These are phyloP conservation scores for Diaporthe helianthi DNA, from an alignment of 2,329 filamentous ascomycete genomes.

Conservation along the genomic window DNA sequence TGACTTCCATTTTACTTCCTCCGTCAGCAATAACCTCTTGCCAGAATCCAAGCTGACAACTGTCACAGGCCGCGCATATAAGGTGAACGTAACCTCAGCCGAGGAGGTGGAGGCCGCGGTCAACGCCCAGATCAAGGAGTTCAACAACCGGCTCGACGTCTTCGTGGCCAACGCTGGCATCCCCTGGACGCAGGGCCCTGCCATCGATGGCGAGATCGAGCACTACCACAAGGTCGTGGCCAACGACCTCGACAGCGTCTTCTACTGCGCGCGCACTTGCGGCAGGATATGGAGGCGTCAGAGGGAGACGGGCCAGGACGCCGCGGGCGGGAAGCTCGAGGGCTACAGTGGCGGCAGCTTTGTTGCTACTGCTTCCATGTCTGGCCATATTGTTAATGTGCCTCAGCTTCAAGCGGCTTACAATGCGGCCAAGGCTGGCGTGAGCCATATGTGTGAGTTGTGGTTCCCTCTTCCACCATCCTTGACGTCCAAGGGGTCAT, in stretches of 20 bases:
- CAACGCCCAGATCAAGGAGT: slow-evolving; percentile 64
- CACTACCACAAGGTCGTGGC: slow-evolving; percentile 58
- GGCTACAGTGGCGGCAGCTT: slow-evolving; percentile 68
- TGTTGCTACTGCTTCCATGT: slow-evolving; percentile 71
- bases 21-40: background rate
- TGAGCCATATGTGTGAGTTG: slow-evolving; percentile 48
- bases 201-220: slow-evolving; percentile 32
- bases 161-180: slow-evolving; percentile 83
- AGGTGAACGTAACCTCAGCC: slow-evolving; percentile 65
- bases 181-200: slow-evolving; percentile 72
- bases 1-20: slow-evolving; percentile 18
- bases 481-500: too few species aligned
- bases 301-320: slow-evolving; percentile 69
- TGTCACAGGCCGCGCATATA: slow-evolving; percentile 62
- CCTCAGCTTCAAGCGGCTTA: slow-evolving; percentile 76
- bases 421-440: slow-evolving; percentile 73
- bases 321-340: slow-evolving; percentile 67
- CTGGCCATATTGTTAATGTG: slow-evolving; percentile 72
- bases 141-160: slow-evolving; percentile 77
- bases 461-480: too few species aligned
- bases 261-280: slow-evolving; percentile 77
- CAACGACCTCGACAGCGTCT: slow-evolving; percentile 78
- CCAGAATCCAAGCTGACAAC: background rate
- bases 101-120: slow-evolving; percentile 60
- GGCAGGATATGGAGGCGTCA: slow-evolving; percentile 74